Evolutionary conservation across 2,329 filamentous ascomycete genomes (phyloP), one percentile per base, ranked within the genome.

Genomic region (Fusarium sambucinum): DNA sequence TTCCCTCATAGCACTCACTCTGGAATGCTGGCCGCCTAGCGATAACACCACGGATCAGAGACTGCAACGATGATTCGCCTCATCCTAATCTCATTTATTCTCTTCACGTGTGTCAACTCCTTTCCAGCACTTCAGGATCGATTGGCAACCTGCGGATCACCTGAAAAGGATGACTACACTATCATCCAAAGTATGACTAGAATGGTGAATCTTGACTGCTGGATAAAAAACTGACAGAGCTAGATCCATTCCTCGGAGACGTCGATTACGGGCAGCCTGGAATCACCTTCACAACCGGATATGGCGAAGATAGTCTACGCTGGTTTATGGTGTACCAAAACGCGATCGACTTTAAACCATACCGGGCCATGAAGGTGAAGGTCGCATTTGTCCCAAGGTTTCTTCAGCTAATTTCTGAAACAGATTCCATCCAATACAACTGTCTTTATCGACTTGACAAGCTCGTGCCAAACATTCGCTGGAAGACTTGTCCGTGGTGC

Each of bases 271-370:
- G 65, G 1, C 68, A 71, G 30, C 68, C 68, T 9, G 68, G 68
- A 4, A 55, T 71, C 3, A 53, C 17, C 13, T 37, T 71, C 14
- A 23, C 57, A 19, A 51, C 48, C 3, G 37, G 25, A 3, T 64
- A 71, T 52, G 35, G 47, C 2, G 55, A 71, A 1, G 41, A 14
- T 3, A 25, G 11, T 30, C 27, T 45, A 4, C 68, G 57, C 23
- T 71, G 68, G 68, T 71, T 71, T 30, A 69, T 71, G 61, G 42
- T 64, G 6, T 71, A 71, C 25, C 68, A 71, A 42, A 71, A 71
- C 8, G 60, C 55, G 14, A 59, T 69, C 19, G 68, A 71, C 37
- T 65, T 57, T 12, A 71, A 71, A 17, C 68, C 68, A 9, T 71
- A 71, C 7, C 66, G 65, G 17, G 68, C 68, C 7, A 69, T 71